Base-by-base conservation (phyloP, 305 asterid genomes). In the Fraxinus xanthoxyloides region DNA sequence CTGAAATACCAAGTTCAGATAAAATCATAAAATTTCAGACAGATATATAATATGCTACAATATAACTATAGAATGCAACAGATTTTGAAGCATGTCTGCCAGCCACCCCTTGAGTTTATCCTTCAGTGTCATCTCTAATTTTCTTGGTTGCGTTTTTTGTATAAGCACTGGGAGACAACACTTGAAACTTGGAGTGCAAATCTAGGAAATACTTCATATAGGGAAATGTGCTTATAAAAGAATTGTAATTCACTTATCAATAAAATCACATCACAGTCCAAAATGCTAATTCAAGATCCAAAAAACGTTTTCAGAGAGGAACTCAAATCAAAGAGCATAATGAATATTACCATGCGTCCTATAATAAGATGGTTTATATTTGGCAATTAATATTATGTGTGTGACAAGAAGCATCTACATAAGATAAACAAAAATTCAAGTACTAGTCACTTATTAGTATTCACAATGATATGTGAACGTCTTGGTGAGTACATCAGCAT, bases 1-100 rank as follows among this genome's bases (percentile, higher is more conserved):
- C 99, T 96, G 90, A 84, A 67, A 79, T 80, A 75, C 24, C 82
- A 84, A 86, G 82, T 79, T 77, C 83, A 87, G 75, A 83, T 65
- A 78, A 79, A 81, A 67, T 32, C 31, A 74, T 48, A 36, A 74
- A 74, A 46, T 56, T 30, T 35, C 54, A 80, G 43, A 31, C 26
- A 13, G 36, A 31, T 36, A 72, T 40, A 70, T 21, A 19, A 26
- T 21, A 26, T 40, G 54, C 59, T 79, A 79, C 56, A 61, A 19
- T 24, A 23, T 61, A 8, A 9, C 6, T 51, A 76, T 32, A 79
- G 61, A 63, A 67, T 80, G 79, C 32, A 79, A 75, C 73, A 61
- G 70, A 72, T 24, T 34, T 54, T 4, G 31, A 72, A 48, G 1
- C 40, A 28, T 35, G 32, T 61, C 31, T 21, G 82, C 77, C n/a